Percentiles rank a stretch among this genome's conserved stretches.
Conservation (phyloP, 805 yeast genomes). For the Wickerhamomyces ciferrii region DNA sequence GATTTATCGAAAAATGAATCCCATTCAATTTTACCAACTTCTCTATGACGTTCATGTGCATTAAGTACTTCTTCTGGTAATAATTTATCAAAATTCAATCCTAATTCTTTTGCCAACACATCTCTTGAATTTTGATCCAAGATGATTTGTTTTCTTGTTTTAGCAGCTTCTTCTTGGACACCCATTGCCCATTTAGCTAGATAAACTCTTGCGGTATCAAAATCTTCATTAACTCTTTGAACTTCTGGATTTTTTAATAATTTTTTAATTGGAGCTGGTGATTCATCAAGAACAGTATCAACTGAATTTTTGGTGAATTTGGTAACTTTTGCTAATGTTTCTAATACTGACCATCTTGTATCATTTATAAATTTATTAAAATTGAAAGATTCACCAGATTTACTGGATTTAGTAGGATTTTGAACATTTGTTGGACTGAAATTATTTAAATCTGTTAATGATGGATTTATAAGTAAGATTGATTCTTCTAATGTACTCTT, state of each 20-base stretch:
- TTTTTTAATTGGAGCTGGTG: conserved; percentile 51
- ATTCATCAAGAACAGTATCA: conserved; percentile 49
- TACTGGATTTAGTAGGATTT: conserved; percentile 16
- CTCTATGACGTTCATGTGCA: conserved; percentile 58
- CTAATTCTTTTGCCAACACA: conserved; percentile 54
- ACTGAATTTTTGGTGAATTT: conserved; percentile 58
- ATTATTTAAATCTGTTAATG: conserved; percentile 37
- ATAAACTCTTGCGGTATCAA: conserved; percentile 87
- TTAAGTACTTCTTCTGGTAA: conserved; percentile 55
- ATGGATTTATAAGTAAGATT: conserved; percentile 75
- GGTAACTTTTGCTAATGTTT: conserved; percentile 69
- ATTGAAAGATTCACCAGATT: conserved; percentile 6
- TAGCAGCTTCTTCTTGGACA: conserved; percentile 86
- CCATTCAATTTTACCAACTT: conserved; percentile 77
- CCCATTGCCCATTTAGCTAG: conserved; percentile 96
- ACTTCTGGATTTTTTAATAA: conserved; percentile 77
- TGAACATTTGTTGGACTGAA: conserved; percentile 22
- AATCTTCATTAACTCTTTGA: conserved; percentile 75
- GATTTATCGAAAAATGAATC: conserved; percentile 70
- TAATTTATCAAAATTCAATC: conserved; percentile 45
- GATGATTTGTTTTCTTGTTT: conserved; percentile 41
- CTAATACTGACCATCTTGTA: conserved; percentile 84
- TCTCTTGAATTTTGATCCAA: conserved; percentile 55
- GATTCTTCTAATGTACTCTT: conserved; percentile 68
- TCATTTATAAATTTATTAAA: conserved; percentile 49